A percentile compares a stretch with the other conserved stretches of the same genome.
Evolutionary conservation across 768 basidiomycete genomes (phyloP).

Genomic region (Tremella mesenterica): DNA sequence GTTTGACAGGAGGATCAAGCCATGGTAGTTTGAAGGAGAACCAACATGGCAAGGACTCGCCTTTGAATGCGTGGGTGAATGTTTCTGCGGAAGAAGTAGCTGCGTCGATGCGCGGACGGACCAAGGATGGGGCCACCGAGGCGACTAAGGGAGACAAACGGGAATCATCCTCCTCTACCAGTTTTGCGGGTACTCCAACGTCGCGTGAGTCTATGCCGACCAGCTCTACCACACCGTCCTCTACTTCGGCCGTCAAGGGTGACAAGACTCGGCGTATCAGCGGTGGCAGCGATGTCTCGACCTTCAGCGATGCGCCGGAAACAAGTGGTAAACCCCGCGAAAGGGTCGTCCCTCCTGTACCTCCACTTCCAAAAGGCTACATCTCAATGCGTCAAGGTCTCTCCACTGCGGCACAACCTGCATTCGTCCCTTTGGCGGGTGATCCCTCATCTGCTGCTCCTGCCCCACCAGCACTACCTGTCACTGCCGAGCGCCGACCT

Average conservation of each 20-base stretch:
- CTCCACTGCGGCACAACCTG: slow-evolving; percentile 1
- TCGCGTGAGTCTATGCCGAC: slow-evolving; percentile 30
- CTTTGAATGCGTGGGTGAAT: slow-evolving; percentile 29
- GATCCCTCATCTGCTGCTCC: not conserved
- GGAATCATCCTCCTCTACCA: slow-evolving; percentile 31
- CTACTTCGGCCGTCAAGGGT: slow-evolving; percentile 5
- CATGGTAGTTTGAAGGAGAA: slow-evolving; percentile 10
- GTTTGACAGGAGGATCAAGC: slow-evolving; percentile 12
- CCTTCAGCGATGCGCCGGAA: slow-evolving; percentile 15
- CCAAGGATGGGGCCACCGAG: not conserved
- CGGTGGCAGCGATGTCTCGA: slow-evolving; percentile 23
- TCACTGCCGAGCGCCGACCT: not conserved
- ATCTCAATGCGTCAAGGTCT: slow-evolving; percentile 32
- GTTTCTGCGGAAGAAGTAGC: slow-evolving; percentile 2
- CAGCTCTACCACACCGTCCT: slow-evolving; percentile 30
- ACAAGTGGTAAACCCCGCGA: slow-evolving; percentile 13
- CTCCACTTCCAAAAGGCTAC: slow-evolving; percentile 40
- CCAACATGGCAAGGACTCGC: slow-evolving; percentile 12
- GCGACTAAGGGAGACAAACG: slow-evolving; percentile 14
- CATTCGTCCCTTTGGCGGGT: slow-evolving; percentile 8
- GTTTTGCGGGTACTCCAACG: slow-evolving; percentile 29
- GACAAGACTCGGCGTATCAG: slow-evolving; percentile 17
- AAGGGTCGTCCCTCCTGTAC: slow-evolving; percentile 38
- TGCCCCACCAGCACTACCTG: not conserved
- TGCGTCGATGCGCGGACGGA: not conserved